Evolutionary conservation across 139 green algal species (phyloP), one percentile per base, ranked within the genome.

Genomic region (Yamagishiella unicocca): DNA sequence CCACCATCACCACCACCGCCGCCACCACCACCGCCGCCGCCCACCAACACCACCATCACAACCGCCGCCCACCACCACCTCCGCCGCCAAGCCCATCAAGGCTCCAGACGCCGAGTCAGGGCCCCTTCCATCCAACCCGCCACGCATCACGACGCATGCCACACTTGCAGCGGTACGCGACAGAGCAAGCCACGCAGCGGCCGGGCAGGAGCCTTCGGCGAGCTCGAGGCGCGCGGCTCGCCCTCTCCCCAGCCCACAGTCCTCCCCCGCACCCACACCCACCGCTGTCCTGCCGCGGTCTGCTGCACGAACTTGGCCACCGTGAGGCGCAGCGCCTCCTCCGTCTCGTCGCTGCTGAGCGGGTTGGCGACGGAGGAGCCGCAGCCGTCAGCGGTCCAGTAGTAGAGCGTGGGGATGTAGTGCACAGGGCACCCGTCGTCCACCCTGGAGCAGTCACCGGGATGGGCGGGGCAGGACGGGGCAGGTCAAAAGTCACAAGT

Each of bases 291-390:
- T 21, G 80, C 64, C 43, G 80, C 80, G 38, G 80, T 86, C 45
- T 86, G 21, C 64, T 68, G n/a, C 62, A 86, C 64, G 31, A 86
- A 86, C 80, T 77, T 86, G 33, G 80, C 80, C 29, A 86, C 42
- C 24, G 40, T 35, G 31, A 86, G 31, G 43, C 80, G n/a, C 21
- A 86, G 62, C 21, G 17, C 33, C 64, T 86, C 80, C 43, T 66
- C 43, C 80, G 42, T 42, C 8, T 85, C 61, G 42, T 85, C 79
- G 79, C 31, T 77, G 62, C 33, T 78, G 21, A 86, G 80, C 43
- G 80, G 80, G 42, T 86, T 86, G n/a, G 80, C 80, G 12, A 86
- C n/a, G 10, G 62, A 86, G 45, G 80, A 86, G 80, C 80, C 80
- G 80, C 80, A 86, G 33, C 80, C 80, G n/a, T 21, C 25, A 4